A percentile compares a stretch with the other conserved stretches of the same genome.
These are phyloP conservation scores for Dioszegia hungarica DNA, from an alignment of 768 basidiomycete species.

Conservation along the genomic window DNA sequence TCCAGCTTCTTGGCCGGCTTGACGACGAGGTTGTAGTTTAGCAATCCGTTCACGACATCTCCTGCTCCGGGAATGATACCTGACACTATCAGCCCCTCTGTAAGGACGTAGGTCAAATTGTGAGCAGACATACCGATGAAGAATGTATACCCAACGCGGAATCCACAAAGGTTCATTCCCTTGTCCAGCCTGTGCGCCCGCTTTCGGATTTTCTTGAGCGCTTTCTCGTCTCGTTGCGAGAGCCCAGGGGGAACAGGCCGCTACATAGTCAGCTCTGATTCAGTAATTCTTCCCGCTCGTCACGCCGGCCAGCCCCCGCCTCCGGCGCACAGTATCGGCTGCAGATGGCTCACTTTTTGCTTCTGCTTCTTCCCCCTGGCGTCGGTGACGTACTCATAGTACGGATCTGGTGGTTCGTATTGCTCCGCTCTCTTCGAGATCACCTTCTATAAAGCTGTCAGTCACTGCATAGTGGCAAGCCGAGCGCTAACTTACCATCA, in stretches of 20 bases:
- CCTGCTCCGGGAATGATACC: constrained; percentile 44
- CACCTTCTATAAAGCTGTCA: constrained; percentile 1
- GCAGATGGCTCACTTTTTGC: constrained; percentile 60
- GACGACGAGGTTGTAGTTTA: constrained; percentile 68
- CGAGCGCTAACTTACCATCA: constrained; percentile 10
- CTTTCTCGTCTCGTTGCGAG: constrained; percentile 66
- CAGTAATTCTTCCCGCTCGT: too few relatives aligned
- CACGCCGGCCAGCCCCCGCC: too few relatives aligned
- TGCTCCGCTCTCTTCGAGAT: constrained; percentile 8
- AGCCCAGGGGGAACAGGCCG: constrained; percentile 66
- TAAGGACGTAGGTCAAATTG: too few relatives aligned
- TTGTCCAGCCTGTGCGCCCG: constrained; percentile 83
- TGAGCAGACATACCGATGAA: constrained; percentile 60
- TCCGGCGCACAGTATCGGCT: too few relatives aligned
- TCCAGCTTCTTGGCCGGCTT: constrained; percentile 71
- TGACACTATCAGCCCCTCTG: background rate
- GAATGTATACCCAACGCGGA: constrained; percentile 59
- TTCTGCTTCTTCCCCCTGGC: constrained; percentile 58
- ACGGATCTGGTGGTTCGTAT: constrained; percentile 62
- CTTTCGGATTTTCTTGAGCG: constrained; percentile 67
- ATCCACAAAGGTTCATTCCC: constrained; percentile 70
- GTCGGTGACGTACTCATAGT: constrained; percentile 65
- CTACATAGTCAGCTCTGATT: constrained; percentile 50
- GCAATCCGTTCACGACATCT: constrained; percentile 40
- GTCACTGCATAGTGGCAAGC: too few relatives aligned